Conservation (phyloP, 1,139 yeast genomes). For the Magnusiomyces magnusii region DNA sequence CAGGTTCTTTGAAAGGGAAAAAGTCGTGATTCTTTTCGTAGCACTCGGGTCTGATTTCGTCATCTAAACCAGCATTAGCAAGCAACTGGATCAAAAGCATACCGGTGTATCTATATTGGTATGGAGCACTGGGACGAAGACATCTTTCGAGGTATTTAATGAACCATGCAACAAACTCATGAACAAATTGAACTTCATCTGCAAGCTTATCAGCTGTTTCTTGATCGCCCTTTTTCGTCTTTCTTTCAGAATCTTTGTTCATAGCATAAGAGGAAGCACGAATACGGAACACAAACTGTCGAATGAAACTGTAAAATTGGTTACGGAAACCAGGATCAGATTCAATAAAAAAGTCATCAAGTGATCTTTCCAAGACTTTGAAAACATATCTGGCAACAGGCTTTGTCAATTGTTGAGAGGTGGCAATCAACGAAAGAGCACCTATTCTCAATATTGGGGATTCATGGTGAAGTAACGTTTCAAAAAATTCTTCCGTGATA, state of each 20-base stretch:
- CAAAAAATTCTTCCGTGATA: slow-evolving; percentile 35
- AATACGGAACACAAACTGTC: slow-evolving; percentile 54
- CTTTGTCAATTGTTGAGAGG: slow-evolving; percentile 53
- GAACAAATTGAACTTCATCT: slow-evolving; percentile 21
- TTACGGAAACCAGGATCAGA: slow-evolving; percentile 61
- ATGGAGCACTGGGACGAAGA: slow-evolving; percentile 61
- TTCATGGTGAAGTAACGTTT: slow-evolving; percentile 39
- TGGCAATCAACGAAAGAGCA: slow-evolving; percentile 53
- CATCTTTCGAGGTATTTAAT: slow-evolving; percentile 37
- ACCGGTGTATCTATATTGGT: slow-evolving; percentile 51
- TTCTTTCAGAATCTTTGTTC: slow-evolving; percentile 41
- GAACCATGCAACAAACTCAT: slow-evolving; percentile 41
- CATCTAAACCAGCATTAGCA: slow-evolving; percentile 51
- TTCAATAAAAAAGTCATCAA: slow-evolving; percentile 50
- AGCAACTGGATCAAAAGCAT: slow-evolving; percentile 44
- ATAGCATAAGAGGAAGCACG: slow-evolving; percentile 58
- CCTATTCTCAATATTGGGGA: slow-evolving; percentile 46
- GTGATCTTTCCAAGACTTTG: slow-evolving; percentile 37
- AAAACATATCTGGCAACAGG: slow-evolving; percentile 44
- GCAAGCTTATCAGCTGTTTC: slow-evolving; percentile 14
- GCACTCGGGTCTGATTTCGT: slow-evolving; percentile 33
- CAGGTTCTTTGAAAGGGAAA: slow-evolving; percentile 41
- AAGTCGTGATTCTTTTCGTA: slow-evolving; percentile 37
- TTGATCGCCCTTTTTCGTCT: slow-evolving; percentile 21
- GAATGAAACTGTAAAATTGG: slow-evolving; percentile 51